Evolutionary conservation across 352 stramenopile genomes (phyloP).

Genomic region (Pythium aristosporum): DNA sequence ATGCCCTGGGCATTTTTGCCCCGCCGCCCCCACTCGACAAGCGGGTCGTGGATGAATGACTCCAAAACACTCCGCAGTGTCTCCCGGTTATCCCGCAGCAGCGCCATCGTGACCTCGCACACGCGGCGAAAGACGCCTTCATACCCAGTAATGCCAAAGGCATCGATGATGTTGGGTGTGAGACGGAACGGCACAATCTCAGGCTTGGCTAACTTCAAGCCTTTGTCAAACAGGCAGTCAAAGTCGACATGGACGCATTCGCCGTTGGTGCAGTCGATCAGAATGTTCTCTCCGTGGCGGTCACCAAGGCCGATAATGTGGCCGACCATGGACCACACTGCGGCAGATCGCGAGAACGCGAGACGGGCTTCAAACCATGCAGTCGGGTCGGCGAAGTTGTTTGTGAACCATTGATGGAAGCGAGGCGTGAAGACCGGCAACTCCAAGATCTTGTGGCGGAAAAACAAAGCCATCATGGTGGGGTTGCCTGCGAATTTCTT

Average conservation of each 20-base stretch:
- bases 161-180: slow-evolving; percentile 99
- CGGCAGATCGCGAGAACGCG: slow-evolving; percentile 82
- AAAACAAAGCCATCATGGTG: slow-evolving; percentile 73
- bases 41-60: slow-evolving; percentile 98
- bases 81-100: slow-evolving; percentile 96
- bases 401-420: slow-evolving; percentile 99
- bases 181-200: slow-evolving; percentile 99
- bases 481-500: slow-evolving; percentile 82
- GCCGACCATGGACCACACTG: slow-evolving; percentile 97
- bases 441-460: slow-evolving; percentile 61
- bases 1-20: slow-evolving; percentile 65
- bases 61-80: slow-evolving; percentile 98
- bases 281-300: slow-evolving; percentile 99
- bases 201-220: slow-evolving; percentile 92
- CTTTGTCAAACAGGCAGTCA: slow-evolving; percentile 99
- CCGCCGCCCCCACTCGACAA: slow-evolving; percentile 89
- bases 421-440: slow-evolving; percentile 89
- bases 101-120: slow-evolving; percentile 88
- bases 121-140: slow-evolving; percentile 94
- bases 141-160: slow-evolving; percentile 97
- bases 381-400: slow-evolving; percentile 97
- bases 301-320: slow-evolving; percentile 94
- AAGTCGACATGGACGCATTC: slow-evolving; percentile 99
- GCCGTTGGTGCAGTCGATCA: slow-evolving; percentile 96
- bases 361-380: slow-evolving; percentile 97